These are phyloP conservation scores for Candida sanyiensis DNA, from an alignment of 805 yeast species.

Conservation along the genomic window DNA sequence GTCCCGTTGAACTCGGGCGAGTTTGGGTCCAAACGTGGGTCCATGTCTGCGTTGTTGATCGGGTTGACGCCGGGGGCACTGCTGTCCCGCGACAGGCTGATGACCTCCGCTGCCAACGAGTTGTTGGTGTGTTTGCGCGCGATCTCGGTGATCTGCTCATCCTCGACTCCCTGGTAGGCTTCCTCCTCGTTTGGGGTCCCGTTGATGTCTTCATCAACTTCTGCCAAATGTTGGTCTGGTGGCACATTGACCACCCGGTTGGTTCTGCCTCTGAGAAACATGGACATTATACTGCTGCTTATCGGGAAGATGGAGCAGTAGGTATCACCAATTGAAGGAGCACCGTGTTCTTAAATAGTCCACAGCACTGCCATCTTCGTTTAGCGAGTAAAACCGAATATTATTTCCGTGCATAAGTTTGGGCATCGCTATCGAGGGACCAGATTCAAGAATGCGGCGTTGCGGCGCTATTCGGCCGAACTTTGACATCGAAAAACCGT, in stretches of 20 bases:
- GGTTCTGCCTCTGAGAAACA: not conserved
- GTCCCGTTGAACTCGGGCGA: slow-evolving; percentile 49
- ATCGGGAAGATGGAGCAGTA: no score
- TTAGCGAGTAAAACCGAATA: slow-evolving; percentile 3
- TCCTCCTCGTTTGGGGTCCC: not conserved
- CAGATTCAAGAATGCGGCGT: no score
- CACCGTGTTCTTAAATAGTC: no score
- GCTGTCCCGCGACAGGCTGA: not conserved
- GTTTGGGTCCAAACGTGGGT: slow-evolving; percentile 52
- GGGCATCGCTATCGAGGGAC: no score
- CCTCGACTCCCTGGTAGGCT: slow-evolving; percentile 1
- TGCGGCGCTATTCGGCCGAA: no score
- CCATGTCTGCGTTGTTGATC: slow-evolving; percentile 27
- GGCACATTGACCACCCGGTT: not conserved
- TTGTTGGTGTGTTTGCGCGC: slow-evolving; percentile 24
- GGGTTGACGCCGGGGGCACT: slow-evolving; percentile 39
- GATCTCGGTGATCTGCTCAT: slow-evolving; percentile 1
- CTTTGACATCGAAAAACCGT: no score
- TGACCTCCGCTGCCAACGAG: slow-evolving; percentile 26
- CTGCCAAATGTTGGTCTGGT: not conserved
- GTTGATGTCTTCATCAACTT: not conserved
- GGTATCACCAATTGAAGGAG: no score
- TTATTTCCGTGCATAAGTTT: no score
- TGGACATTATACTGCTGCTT: no score
- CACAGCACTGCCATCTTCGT: no score